These are phyloP conservation scores for Cerrena zonata DNA, from an alignment of 1,284 basidiomycete genomes.

Conservation along the genomic window DNA sequence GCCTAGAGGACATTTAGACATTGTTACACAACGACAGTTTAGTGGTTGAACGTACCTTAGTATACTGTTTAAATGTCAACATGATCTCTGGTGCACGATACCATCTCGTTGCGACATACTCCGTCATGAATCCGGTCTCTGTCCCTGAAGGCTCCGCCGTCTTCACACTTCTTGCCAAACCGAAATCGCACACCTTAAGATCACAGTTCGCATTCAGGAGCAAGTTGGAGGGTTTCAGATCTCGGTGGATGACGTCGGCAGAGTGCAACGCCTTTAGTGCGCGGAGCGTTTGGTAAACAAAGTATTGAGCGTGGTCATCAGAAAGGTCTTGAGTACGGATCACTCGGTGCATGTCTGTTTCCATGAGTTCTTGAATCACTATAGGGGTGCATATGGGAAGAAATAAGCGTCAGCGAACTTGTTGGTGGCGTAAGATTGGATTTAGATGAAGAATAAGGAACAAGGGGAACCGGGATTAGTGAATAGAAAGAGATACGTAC, in stretches of 20 bases:
- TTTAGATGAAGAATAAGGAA: no score
- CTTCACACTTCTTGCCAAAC: conserved; percentile 67
- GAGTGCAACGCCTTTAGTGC: conserved; percentile 92
- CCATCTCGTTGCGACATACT: conserved; percentile 92
- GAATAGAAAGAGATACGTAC: neutral
- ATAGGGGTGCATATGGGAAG: neutral
- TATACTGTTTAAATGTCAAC: conserved; percentile 93
- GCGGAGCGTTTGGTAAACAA: conserved; percentile 83
- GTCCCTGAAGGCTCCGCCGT: conserved; percentile 38
- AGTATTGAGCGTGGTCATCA: conserved; percentile 76
- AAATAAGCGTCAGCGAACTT: neutral
- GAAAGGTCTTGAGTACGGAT: conserved; percentile 77
- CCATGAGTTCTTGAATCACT: conserved; percentile 72
- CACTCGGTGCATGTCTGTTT: conserved; percentile 69
- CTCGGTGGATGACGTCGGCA: conserved; percentile 91
- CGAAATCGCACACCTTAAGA: conserved; percentile 90
- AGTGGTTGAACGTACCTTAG: conserved; percentile 34
- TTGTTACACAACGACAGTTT: neutral
- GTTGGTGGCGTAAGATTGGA: neutral
- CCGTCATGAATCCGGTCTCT: conserved; percentile 87
- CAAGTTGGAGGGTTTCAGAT: conserved; percentile 92
- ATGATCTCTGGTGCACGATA: conserved; percentile 93
- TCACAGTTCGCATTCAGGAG: conserved; percentile 96
- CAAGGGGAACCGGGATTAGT: no score
- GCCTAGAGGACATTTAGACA: no score